Evolutionary conservation across 768 basidiomycete genomes (phyloP), one percentile per base, ranked within the genome.

Genomic region (Chiua virens): DNA sequence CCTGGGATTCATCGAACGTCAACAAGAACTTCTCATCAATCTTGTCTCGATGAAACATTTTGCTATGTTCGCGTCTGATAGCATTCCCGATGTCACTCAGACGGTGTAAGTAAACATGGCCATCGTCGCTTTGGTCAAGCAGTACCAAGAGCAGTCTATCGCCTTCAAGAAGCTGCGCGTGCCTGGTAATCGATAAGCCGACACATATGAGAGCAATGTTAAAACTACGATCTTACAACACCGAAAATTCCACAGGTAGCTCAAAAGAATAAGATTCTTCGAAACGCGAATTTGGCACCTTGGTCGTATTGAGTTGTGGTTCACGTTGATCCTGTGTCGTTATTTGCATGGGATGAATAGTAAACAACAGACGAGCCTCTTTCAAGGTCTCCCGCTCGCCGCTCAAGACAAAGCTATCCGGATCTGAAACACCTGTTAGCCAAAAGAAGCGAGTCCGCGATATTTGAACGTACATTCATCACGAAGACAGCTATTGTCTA

Each of bases 1-100:
- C 71, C 53, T 73, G 77, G 5, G 69, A 64, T 57, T 84, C 82
- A 43, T 84, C 81, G 48, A 75, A 82, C 0, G 82, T 71, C 15
- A 83, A 48, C 11, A 79, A 37, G 42, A 73, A 68, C 10, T 75
- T 67, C 21, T 75, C 66, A 0, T 78, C 81, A 20, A 81, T 70
- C 54, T 77, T 80, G 43, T 77, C 74, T 13, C 71, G 71, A 51
- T 72, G 66, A 15, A 83, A 56, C 8, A 47, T 42, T 47, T 74
- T 75, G 39, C 71, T 65, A 8, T 50, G 47, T 8, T 65, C 62
- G 18, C 59, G 57, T 7, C 56, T 48, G 8, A 80, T 58, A 1
- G 76, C 71, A 32, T 58, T 53, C 8, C 70, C 67, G 3, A 82
- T 65, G 14, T 28, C 54, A 8, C 53, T 50, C 1, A 73, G 51